Evolutionary conservation across 495 filamentous ascomycete species (phyloP).

Genomic region (Neurospora sp.): DNA sequence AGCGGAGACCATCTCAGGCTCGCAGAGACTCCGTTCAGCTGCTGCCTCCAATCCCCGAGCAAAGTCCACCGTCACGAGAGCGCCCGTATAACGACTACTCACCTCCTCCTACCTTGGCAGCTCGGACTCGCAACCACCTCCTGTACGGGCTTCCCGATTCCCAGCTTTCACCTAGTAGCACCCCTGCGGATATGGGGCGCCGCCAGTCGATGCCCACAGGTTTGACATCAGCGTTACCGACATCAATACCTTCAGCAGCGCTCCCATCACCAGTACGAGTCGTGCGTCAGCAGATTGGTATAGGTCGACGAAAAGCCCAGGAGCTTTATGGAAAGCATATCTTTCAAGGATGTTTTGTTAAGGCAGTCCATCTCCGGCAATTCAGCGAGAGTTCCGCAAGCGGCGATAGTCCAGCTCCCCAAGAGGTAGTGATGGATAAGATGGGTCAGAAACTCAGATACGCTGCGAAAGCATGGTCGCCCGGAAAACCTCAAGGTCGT

Average conservation of each 20-base stretch:
- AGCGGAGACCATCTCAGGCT: constrained; percentile 11
- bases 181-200: neutral
- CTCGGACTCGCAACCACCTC: neutral
- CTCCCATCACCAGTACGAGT: neutral
- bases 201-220: neutral
- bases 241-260: constrained; percentile 2
- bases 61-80: neutral
- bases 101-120: neutral
- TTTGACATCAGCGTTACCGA: neutral
- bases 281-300: neutral
- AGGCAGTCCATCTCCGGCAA: constrained; percentile 27
- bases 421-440: neutral
- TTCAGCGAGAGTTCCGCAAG: constrained; percentile 13
- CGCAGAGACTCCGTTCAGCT: constrained; percentile 5
- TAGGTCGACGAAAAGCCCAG: neutral
- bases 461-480: neutral
- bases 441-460: neutral
- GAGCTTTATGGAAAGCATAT: neutral
- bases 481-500: neutral
- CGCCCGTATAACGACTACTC: neutral
- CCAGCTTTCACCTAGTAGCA: neutral
- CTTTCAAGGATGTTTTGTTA: constrained; percentile 25
- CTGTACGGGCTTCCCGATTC: neutral
- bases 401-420: constrained; percentile 2
- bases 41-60: constrained; percentile 21